Evolutionary conservation across 768 basidiomycete species (phyloP).

Genomic region (Kwoniella heveanensis): DNA sequence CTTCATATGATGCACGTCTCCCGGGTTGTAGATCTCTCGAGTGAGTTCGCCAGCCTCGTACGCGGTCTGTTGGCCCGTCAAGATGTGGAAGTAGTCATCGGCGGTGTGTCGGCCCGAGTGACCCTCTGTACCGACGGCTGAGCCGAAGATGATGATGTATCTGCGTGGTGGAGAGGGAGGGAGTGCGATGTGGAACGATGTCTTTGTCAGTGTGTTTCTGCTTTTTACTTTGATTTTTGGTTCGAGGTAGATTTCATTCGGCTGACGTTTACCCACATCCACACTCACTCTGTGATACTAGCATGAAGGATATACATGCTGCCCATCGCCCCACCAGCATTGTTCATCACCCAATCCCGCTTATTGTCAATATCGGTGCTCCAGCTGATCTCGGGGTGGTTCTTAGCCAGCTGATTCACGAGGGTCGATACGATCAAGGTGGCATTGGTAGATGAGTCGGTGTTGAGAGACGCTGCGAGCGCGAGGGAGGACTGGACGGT

Average conservation of each 20-base stretch:
- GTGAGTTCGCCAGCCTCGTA: constrained; percentile 77
- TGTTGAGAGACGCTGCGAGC: constrained; percentile 15
- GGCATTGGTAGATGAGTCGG: constrained; percentile 58
- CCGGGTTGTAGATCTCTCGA: constrained; percentile 80
- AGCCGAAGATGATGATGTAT: constrained; percentile 73
- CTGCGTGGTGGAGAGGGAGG: no score
- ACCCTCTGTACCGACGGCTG: constrained; percentile 94
- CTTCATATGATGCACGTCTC: constrained; percentile 79
- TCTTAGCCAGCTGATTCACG: constrained; percentile 72
- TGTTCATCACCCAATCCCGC: constrained; percentile 91
- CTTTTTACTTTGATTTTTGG: no score
- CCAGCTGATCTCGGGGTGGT: constrained; percentile 64
- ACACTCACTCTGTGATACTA: constrained; percentile 88
- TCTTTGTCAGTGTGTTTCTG: no score
- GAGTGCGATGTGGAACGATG: no score
- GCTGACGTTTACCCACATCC: no score
- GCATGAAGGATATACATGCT: constrained; percentile 95
- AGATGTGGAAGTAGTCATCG: constrained; percentile 97
- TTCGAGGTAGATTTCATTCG: no score
- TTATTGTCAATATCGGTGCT: constrained; percentile 55
- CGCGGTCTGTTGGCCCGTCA: constrained; percentile 93
- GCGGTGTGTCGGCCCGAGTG: constrained; percentile 92
- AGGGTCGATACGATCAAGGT: constrained; percentile 78
- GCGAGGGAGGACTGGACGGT: constrained; percentile 75
- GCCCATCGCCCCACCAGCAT: constrained; percentile 97